Conservation (phyloP, 139 green algal species). For the Chlorella sp. region DNA sequence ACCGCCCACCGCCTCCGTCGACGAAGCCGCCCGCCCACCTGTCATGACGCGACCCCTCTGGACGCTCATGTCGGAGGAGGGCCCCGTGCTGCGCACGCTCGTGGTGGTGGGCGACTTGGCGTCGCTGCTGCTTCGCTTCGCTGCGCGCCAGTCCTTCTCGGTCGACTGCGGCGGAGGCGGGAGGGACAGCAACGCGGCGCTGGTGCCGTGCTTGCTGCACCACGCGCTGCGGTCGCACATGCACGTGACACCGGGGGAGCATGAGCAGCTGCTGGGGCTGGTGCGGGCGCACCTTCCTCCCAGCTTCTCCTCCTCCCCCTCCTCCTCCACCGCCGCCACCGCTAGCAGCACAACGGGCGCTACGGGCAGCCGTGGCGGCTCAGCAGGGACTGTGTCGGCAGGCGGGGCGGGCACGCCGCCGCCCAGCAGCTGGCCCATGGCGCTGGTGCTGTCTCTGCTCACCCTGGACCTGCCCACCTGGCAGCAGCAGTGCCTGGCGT, state of each 20-base stretch:
- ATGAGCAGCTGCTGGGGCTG: neutral
- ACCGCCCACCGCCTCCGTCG: neutral
- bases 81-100: constrained; percentile 8
- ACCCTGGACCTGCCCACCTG: neutral
- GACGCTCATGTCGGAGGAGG: neutral
- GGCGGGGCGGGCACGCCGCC: neutral
- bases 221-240: constrained; percentile 20
- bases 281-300: neutral
- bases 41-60: neutral
- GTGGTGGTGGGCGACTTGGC: constrained; percentile 36
- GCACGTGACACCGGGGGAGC: neutral
- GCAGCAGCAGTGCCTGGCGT: neutral
- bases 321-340: too few species aligned
- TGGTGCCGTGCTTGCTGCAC: constrained; percentile 47
- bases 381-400: too few species aligned
- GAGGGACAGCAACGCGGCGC: constrained; percentile 38
- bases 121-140: constrained; percentile 44
- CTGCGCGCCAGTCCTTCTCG: constrained; percentile 35
- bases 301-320: too few species aligned
- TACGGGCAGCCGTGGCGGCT: too few species aligned
- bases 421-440: neutral
- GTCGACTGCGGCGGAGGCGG: constrained; percentile 47
- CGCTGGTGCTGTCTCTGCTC: neutral
- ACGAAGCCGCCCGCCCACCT: neutral
- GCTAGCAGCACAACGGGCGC: too few species aligned